Conservation (phyloP, 139 green algal species). For the Coccomyxa sp. region DNA sequence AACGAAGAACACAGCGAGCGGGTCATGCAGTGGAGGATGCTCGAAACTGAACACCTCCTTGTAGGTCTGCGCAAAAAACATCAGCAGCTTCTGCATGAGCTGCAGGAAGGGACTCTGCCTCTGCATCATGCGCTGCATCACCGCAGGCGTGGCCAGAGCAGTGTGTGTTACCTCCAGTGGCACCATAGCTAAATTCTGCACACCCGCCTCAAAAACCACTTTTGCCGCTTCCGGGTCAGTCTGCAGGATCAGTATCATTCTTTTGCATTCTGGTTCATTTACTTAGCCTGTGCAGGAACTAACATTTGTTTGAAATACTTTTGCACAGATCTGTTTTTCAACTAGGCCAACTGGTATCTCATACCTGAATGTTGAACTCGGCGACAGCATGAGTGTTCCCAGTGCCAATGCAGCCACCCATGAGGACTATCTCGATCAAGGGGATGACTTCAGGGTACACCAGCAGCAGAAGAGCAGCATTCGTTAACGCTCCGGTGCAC, state of each 20-base stretch:
- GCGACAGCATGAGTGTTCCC: slow-evolving; percentile 53
- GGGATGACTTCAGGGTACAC: slow-evolving; percentile 75
- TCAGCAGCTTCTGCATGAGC: slow-evolving; percentile 60
- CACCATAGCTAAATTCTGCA: slow-evolving; percentile 76
- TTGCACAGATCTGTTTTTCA: no score
- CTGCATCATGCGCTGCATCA: slow-evolving; percentile 53
- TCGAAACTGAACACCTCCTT: slow-evolving; percentile 74
- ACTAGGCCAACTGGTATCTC: no score
- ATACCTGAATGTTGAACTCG: slow-evolving; percentile 47
- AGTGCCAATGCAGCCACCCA: slow-evolving; percentile 71
- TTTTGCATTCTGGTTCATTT: no score
- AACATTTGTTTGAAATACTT: no score
- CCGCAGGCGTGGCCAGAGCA: slow-evolving; percentile 67
- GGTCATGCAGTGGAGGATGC: slow-evolving; percentile 89
- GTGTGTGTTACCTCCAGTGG: slow-evolving; percentile 94
- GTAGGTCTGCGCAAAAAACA: slow-evolving; percentile 54
- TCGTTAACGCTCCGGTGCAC: slow-evolving; percentile 85
- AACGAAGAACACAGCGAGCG: slow-evolving; percentile 82
- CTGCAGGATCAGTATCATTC: slow-evolving; percentile 16
- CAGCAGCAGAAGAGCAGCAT: slow-evolving; percentile 81
- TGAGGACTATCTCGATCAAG: slow-evolving; percentile 73
- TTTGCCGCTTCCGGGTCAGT: slow-evolving; percentile 83
- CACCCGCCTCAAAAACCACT: slow-evolving; percentile 76
- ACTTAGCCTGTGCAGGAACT: no score
- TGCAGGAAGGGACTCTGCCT: slow-evolving; percentile 38